Conservation (phyloP, 2,329 filamentous ascomycete species). For the Neonectria sp. region DNA sequence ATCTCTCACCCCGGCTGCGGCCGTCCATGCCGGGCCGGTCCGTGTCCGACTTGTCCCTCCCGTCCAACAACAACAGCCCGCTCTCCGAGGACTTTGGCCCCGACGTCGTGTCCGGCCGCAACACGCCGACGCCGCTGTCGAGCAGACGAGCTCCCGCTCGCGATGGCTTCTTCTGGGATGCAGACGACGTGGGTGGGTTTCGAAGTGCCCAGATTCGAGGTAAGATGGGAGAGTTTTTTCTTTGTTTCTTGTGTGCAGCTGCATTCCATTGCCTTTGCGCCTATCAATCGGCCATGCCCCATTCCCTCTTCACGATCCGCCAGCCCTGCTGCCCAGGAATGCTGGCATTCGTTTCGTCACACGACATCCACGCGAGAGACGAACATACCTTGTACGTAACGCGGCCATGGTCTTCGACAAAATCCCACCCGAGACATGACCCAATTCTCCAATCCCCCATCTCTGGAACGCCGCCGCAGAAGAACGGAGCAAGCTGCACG, state of each 20-base stretch:
- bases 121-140: slow-evolving; percentile 46
- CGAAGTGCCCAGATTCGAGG: slow-evolving; percentile 29
- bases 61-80: slow-evolving; percentile 46
- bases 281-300: background rate
- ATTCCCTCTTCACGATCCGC: background rate
- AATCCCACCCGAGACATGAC: slow-evolving; percentile 1
- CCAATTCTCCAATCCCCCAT: background rate
- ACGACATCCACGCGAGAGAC: background rate
- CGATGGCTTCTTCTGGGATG: slow-evolving; percentile 36
- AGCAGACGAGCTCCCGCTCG: slow-evolving; percentile 23
- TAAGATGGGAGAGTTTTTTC: slow-evolving; percentile 1
- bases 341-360: background rate
- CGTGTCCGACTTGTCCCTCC: slow-evolving; percentile 61
- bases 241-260: background rate
- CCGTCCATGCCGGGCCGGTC: slow-evolving; percentile 61
- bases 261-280: background rate
- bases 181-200: slow-evolving; percentile 34
- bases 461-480: background rate
- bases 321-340: slow-evolving; percentile 1
- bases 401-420: background rate
- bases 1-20: slow-evolving; percentile 60
- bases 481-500: background rate
- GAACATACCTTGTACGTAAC: background rate
- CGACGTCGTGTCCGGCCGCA: slow-evolving; percentile 48
- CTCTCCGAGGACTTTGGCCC: slow-evolving; percentile 50